Base-by-base conservation (phyloP, 768 basidiomycete genomes). In the Lepiota brunneoincarnata region DNA sequence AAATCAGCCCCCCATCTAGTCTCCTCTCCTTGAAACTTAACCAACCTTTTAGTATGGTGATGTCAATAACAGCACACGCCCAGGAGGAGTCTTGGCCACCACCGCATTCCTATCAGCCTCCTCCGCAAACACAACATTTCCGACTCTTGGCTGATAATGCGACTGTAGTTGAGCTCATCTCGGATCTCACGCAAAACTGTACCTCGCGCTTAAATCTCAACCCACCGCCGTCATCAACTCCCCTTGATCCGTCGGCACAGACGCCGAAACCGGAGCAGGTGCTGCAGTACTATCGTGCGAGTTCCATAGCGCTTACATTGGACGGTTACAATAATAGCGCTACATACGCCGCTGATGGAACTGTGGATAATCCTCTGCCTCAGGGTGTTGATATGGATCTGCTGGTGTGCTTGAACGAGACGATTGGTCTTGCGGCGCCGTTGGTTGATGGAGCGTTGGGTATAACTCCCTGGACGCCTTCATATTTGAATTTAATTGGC, bases 261-360 rank as follows among this genome's bases (percentile, higher is more conserved):
- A 23, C 49, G 3, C 70, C 72, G 11, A 62, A 63, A 36, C 80
- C 81, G 0, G 75, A 80, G 56, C 74, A 81, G 56, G 76, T 74
- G 0, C 59, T 84, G 4, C 79, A 85, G 50, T 86, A 86, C 60
- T 86, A 78, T 61, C 81, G 84, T 24, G 76, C 81, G 0, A 80
- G 78, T 58, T 79, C 75, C 37, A 73, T 80, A 24, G 78, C 73
- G 3, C 74, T 86, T 6, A 76, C 77, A 0, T 69, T 85, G 6
- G 78, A 85, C 44, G 80, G 78, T 1, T 86, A 85, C 64, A 83
- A 85, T 59, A 77, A 85, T 60, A 77, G 79, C 0, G 78, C 75
- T 2, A 78, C 75, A 2, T 66, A 80, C 35, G 63, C 63, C 6
- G 43, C 56, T 7, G 60, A 59, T 20, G 51, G 53, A 21, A 56